Evolutionary conservation across 768 basidiomycete genomes (phyloP), one percentile per base, ranked within the genome.

Genomic region (Nidula microcarpa): DNA sequence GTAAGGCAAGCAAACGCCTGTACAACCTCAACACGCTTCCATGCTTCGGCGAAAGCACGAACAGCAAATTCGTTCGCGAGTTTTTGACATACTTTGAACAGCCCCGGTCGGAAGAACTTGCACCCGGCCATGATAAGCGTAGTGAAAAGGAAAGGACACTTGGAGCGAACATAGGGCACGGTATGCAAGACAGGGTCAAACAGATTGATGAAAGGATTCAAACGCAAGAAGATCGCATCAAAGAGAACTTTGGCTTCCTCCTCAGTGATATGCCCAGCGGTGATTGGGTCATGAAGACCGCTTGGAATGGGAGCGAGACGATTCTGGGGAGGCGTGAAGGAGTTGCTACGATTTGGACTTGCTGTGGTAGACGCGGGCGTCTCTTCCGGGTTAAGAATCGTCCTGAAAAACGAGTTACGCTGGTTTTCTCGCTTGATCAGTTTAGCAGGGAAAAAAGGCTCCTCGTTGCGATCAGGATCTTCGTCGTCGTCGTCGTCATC

Each of bases 181-280:
- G 93, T 86, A 66, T 96, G 94, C 35, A 95, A 72, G n/a, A 81
- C 74, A 36, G 92, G 89, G 71, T 94, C 93, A 64, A 95, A 92
- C 33, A 94, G 76, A 64, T 89, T 90, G 70, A 94, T 85, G 67
- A 94, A 92, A 10, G 92, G 90, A 65, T 94, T 94, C 50, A 94
- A 79, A 54, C 91, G 88, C 51, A 89, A 64, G 71, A 89, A 92
- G 64, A 94, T 79, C 55, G 82, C 72, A 65, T 92, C 89, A 57
- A 93, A 91, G 44, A 92, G 74, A 47, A 82, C 75, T 60, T 79
- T 79, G 44, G 88, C 89, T 53, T 87, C 84, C 37, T 77, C 75
- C 60, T 90, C 88, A 50, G 77, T 77, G 57, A 94, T 72, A 58
- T 91, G 76, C 35, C 86, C 88, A 52, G 83, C 80, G 14, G 80